These are phyloP conservation scores for Nitzschia sp. DNA, from an alignment of 108 stramenopile genomes.

Conservation along the genomic window DNA sequence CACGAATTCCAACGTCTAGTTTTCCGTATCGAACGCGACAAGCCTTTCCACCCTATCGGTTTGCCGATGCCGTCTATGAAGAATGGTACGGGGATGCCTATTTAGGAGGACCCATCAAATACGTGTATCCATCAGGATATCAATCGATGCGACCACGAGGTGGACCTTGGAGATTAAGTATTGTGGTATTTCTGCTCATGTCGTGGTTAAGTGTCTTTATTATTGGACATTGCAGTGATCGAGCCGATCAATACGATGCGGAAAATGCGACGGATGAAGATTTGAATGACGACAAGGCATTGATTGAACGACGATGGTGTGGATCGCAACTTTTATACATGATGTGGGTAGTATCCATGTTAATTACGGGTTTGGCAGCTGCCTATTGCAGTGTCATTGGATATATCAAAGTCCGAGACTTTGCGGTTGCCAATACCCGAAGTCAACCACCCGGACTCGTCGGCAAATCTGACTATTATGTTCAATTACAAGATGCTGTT, in stretches of 20 bases:
- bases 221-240: slow-evolving; percentile 80
- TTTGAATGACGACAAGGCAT: slow-evolving; percentile 54
- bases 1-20: neutral
- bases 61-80: slow-evolving; percentile 73
- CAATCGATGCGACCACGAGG: slow-evolving; percentile 86
- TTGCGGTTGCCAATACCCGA: slow-evolving; percentile 78
- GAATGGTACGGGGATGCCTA: slow-evolving; percentile 88
- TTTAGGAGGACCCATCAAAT: slow-evolving; percentile 67
- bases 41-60: neutral
- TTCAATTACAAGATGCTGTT: slow-evolving; percentile 41
- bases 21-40: slow-evolving; percentile 7
- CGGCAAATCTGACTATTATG: slow-evolving; percentile 76
- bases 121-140: slow-evolving; percentile 84
- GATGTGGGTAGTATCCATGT: slow-evolving; percentile 79
- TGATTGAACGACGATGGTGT: slow-evolving; percentile 83
- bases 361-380: slow-evolving; percentile 70
- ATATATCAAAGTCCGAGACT: slow-evolving; percentile 84
- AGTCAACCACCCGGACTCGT: slow-evolving; percentile 65
- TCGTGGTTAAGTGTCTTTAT: slow-evolving; percentile 80
- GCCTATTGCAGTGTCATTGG: slow-evolving; percentile 87
- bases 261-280: slow-evolving; percentile 32
- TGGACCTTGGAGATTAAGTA: slow-evolving; percentile 81
- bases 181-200: slow-evolving; percentile 68
- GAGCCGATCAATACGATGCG: slow-evolving; percentile 16
- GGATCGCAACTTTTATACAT: slow-evolving; percentile 66